phyloP scores from a whole-genome alignment of 306 rosid species.

The Arachis hypogaea region DNA sequence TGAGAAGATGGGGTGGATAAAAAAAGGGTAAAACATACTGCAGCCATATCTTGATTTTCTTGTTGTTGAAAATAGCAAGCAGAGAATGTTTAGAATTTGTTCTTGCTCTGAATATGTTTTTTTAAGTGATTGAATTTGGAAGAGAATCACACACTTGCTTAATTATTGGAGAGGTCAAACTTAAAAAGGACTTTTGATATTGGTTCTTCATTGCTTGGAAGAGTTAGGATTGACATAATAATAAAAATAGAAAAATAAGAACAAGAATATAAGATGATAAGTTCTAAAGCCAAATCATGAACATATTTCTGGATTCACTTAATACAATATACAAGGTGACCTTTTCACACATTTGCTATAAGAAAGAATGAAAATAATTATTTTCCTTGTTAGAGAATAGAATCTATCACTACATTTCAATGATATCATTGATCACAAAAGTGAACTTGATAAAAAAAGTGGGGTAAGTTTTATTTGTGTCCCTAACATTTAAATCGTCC shows the following conservation, averaged over 20 bases:
- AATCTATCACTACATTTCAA: too few species aligned
- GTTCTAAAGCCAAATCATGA: background rate
- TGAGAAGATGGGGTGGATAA: background rate
- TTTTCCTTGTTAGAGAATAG: too few species aligned
- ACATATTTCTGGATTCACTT: background rate
- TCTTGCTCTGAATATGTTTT: conserved; percentile 11
- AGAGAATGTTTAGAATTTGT: conserved; percentile 39
- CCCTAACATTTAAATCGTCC: too few species aligned
- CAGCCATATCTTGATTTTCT: conserved; percentile 1
- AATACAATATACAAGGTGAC: background rate
- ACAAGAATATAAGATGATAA: background rate
- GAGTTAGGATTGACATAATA: background rate
- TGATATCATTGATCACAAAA: too few species aligned
- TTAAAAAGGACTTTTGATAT: conserved; percentile 25
- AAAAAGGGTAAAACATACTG: background rate
- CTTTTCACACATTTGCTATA: background rate
- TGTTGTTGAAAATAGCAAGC: conserved; percentile 4
- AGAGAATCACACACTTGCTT: conserved; percentile 41
- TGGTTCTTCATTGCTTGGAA: conserved; percentile 43
- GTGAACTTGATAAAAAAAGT: too few species aligned
- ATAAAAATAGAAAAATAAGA: background rate
- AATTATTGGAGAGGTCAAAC: conserved; percentile 32
- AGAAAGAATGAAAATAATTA: too few species aligned
- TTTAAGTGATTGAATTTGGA: conserved; percentile 16
- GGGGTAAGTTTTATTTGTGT: too few species aligned